Percentiles rank a stretch among this genome's conserved stretches.
Evolutionary conservation across 2,329 filamentous ascomycete species (phyloP).

Genomic region (Phialocephala subalpina): DNA sequence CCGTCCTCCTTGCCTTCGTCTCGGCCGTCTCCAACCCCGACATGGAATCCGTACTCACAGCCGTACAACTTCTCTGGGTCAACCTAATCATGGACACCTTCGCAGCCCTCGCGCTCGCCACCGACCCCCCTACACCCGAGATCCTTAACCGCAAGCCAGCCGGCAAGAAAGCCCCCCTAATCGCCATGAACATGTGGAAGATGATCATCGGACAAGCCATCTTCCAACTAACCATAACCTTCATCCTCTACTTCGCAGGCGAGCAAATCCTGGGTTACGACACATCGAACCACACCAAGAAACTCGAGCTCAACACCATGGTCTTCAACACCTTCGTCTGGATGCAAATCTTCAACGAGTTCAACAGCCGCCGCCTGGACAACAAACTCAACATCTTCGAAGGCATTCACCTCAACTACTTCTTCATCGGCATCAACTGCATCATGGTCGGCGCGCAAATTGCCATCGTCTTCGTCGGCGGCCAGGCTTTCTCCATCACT

Average conservation of each 20-base stretch:
- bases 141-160: constrained; percentile 79
- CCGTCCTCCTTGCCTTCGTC: constrained; percentile 78
- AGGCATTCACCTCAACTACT: constrained; percentile 82
- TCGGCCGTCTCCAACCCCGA: constrained; percentile 71
- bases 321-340: constrained; percentile 99
- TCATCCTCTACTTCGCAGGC: constrained; percentile 83
- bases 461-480: constrained; percentile 89
- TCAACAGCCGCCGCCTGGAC: constrained; percentile 89
- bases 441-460: constrained; percentile 91
- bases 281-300: constrained; percentile 51
- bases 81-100: constrained; percentile 89
- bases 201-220: constrained; percentile 96
- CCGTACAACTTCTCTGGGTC: constrained; percentile 85
- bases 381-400: constrained; percentile 97
- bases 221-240: constrained; percentile 82
- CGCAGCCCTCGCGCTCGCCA: constrained; percentile 77
- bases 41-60: constrained; percentile 74
- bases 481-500: constrained; percentile 72
- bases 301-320: constrained; percentile 73
- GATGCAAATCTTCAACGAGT: constrained; percentile 99
- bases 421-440: constrained; percentile 85
- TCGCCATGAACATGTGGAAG: constrained; percentile 97
- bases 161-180: constrained; percentile 76
- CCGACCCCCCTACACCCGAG: constrained; percentile 73
- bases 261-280: constrained; percentile 66